Evolutionary conservation across 345 rosid genomes (phyloP), one percentile per base, ranked within the genome.

Genomic region (Psidium guajava): DNA sequence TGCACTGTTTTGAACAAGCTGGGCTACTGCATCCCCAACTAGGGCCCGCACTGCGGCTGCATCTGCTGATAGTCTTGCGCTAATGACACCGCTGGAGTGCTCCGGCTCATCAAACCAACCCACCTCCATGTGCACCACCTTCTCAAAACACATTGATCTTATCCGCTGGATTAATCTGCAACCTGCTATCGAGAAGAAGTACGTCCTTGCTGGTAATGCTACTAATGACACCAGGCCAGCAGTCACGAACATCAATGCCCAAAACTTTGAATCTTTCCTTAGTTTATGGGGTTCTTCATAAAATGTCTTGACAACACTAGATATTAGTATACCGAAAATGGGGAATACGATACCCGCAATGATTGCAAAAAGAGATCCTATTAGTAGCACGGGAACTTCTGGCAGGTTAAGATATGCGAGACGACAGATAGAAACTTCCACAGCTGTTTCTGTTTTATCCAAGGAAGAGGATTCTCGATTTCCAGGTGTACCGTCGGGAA

Each of bases 101-200:
- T 90, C 91, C 14, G 91, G 91, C 64, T 91, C 94, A 88, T 96
- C 98, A n/a, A 96, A 95, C 98, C 98, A 96, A 52, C 95, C 90
- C 81, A 95, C 89, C 89, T 96, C 99, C 98, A 95, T 96, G 73
- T 56, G 87, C 88, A 95, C 92, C 57, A 94, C 96, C 89, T 92
- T 96, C 93, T 96, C 93, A 81, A 95, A 96, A 87, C 98, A 94
- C 84, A 91, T 89, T 15, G 94, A 80, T 87, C 97, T 88, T 74
- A 95, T 89, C 85, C 96, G 87, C 85, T 90, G 91, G 87, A 96
- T 90, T 42, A 96, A 59, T 80, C 87, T 95, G 74, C 89, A 87
- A 12, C 97, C 98, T 13, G 97, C 97, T 50, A 94, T 86, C 0
- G 96, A 85, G 88, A 95, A 96, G 54, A 94, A 91, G 47, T 91